A percentile compares a stretch with the other conserved stretches of the same genome.
Evolutionary conservation across 2,329 filamentous ascomycete genomes (phyloP).

Genomic region (Xylariaceae sp.): DNA sequence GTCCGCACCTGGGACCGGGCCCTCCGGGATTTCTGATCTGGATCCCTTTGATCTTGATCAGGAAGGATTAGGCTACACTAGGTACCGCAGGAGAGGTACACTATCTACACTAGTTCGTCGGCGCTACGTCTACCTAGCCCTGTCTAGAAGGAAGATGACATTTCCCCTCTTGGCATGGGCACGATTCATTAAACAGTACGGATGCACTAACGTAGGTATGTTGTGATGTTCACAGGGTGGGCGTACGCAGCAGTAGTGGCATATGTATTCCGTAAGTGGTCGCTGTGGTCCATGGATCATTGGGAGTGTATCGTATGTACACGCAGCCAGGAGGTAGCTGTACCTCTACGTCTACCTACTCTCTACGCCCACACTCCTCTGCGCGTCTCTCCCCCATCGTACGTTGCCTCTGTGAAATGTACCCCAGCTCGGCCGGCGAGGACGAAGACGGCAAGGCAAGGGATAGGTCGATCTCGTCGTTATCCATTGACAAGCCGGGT

Average conservation of each 20-base stretch:
- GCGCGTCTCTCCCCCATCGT: neutral
- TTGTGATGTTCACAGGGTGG: neutral
- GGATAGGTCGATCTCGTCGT: conserved; percentile 17
- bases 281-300: no score
- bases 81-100: neutral
- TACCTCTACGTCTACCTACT: no score
- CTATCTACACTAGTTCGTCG: neutral
- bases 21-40: conserved; percentile 10
- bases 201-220: no score
- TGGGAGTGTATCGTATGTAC: no score
- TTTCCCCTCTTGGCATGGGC: neutral
- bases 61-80: conserved; percentile 3
- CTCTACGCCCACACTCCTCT: no score
- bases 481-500: conserved; percentile 18
- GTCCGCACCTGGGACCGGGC: conserved; percentile 14
- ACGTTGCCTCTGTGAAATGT: neutral
- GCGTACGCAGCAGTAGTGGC: neutral
- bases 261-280: no score
- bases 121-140: neutral
- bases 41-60: conserved; percentile 1
- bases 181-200: neutral
- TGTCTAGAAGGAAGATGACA: neutral
- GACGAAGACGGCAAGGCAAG: conserved; percentile 7
- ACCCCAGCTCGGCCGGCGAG: conserved; percentile 11
- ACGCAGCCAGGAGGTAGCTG: no score